Conservation (phyloP, 75 land plant species). For the Adiantum capillusveneris region DNA sequence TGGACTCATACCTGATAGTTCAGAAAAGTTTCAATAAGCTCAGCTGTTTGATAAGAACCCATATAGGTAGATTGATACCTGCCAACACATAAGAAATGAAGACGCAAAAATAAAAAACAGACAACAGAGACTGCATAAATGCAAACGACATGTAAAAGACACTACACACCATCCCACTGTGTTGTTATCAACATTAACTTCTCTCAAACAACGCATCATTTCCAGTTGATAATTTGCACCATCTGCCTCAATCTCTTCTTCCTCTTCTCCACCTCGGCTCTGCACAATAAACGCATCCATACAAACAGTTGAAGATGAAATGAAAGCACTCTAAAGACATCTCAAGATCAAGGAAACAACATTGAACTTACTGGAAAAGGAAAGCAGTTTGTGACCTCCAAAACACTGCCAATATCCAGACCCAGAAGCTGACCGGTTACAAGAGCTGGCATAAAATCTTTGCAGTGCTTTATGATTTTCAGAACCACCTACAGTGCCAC, state of each 20-base stretch:
- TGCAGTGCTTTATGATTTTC: slow-evolving; percentile 93
- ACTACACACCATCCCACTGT: slow-evolving; percentile 97
- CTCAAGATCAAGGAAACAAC: no score
- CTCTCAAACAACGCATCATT: slow-evolving; percentile 95
- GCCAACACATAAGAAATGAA: slow-evolving; percentile 3
- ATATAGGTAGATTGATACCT: slow-evolving; percentile 93
- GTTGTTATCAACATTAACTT: slow-evolving; percentile 94
- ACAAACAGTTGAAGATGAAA: no score
- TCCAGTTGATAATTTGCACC: slow-evolving; percentile 98
- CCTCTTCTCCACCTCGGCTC: slow-evolving; percentile 72
- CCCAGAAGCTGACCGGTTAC: slow-evolving; percentile 92
- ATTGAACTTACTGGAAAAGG: slow-evolving; percentile 73
- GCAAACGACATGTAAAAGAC: no score
- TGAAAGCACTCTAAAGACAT: no score
- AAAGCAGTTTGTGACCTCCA: slow-evolving; percentile 95
- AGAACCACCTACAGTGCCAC: slow-evolving; percentile 61
- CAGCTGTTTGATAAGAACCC: slow-evolving; percentile 84
- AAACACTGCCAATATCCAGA: slow-evolving; percentile 86
- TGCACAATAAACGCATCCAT: neutral
- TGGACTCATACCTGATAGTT: slow-evolving; percentile 98
- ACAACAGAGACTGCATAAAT: no score
- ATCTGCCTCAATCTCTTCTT: slow-evolving; percentile 89
- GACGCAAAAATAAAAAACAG: no score
- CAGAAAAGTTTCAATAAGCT: slow-evolving; percentile 85
- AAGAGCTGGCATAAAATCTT: slow-evolving; percentile 81